These are phyloP conservation scores for Claviceps africana DNA, from an alignment of 2,329 filamentous ascomycete species.

Conservation along the genomic window DNA sequence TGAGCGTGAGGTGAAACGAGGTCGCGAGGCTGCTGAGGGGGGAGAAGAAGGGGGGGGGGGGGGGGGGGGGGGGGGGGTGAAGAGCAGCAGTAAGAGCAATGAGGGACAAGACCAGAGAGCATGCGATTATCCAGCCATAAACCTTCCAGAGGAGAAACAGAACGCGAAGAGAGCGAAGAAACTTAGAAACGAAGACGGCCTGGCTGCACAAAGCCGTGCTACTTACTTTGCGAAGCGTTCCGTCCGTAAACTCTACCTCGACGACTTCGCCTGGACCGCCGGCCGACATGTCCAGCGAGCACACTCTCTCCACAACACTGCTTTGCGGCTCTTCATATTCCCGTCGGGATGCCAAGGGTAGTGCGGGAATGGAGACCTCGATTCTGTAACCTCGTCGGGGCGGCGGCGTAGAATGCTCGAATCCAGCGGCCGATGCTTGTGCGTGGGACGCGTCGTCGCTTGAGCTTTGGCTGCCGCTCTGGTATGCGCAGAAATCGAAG, in stretches of 20 bases:
- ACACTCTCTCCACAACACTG: conserved; percentile 23
- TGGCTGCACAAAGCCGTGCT: not conserved
- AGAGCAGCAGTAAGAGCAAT: not conserved
- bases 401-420: not conserved
- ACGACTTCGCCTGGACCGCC: conserved; percentile 16
- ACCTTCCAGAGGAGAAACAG: no score
- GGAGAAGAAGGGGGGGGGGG: not conserved
- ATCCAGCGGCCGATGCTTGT: not conserved
- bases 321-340: conserved; percentile 21
- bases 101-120: no score
- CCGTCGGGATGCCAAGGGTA: conserved; percentile 13
- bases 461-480: not conserved
- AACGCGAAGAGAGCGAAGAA: not conserved
- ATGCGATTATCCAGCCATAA: not conserved
- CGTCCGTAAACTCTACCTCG: conserved; percentile 31
- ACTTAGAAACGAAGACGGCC: no score
- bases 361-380: conserved; percentile 18
- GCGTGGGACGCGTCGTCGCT: not conserved
- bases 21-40: no score
- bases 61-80: no score
- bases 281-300: conserved; percentile 15
- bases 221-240: conserved; percentile 27
- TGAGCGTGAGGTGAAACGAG: not conserved
- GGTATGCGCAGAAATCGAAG: conserved; percentile 7
- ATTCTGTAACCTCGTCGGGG: conserved; percentile 6